Conservation (phyloP, 2,329 filamentous ascomycete genomes). For the Epichloe sp. region DNA sequence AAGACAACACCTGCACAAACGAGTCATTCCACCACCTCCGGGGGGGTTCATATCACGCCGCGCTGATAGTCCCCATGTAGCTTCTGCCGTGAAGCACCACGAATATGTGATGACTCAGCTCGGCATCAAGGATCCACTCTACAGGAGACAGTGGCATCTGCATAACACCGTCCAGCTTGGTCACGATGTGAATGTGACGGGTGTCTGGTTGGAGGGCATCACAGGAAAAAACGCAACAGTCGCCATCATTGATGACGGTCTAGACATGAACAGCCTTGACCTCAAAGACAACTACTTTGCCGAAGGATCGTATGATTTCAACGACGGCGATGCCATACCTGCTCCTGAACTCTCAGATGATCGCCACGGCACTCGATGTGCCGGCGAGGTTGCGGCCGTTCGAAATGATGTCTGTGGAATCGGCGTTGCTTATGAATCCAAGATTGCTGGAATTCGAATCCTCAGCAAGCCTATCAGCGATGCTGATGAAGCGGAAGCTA, state of each 20-base stretch:
- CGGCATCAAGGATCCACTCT: conserved; percentile 80
- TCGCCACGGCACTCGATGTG: conserved; percentile 83
- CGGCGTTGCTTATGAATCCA: conserved; percentile 88
- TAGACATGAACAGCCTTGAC: conserved; percentile 93
- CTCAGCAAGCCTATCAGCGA: conserved; percentile 83
- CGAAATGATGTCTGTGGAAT: conserved; percentile 87
- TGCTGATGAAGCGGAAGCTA: conserved; percentile 77
- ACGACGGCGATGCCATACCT: conserved; percentile 68
- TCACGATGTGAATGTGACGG: conserved; percentile 94
- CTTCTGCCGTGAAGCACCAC: conserved; percentile 42
- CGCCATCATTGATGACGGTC: conserved; percentile 87
- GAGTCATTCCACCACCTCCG: conserved; percentile 29
- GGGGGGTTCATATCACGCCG: conserved; percentile 13
- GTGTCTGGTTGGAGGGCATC: conserved; percentile 78
- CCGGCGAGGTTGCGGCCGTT: conserved; percentile 86
- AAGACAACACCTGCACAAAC: conserved; percentile 40
- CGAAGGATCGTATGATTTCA: conserved; percentile 89
- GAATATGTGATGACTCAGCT: conserved; percentile 49
- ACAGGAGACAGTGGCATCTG: conserved; percentile 90
- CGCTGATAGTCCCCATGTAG: conserved; percentile 9
- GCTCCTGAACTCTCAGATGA: conserved; percentile 76
- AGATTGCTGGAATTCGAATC: conserved; percentile 83
- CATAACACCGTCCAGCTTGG: conserved; percentile 69
- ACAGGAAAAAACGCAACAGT: conserved; percentile 83
- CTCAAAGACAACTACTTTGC: conserved; percentile 90